Conservation (phyloP, 2,329 filamentous ascomycete genomes). For the Diaporthe sp. region DNA sequence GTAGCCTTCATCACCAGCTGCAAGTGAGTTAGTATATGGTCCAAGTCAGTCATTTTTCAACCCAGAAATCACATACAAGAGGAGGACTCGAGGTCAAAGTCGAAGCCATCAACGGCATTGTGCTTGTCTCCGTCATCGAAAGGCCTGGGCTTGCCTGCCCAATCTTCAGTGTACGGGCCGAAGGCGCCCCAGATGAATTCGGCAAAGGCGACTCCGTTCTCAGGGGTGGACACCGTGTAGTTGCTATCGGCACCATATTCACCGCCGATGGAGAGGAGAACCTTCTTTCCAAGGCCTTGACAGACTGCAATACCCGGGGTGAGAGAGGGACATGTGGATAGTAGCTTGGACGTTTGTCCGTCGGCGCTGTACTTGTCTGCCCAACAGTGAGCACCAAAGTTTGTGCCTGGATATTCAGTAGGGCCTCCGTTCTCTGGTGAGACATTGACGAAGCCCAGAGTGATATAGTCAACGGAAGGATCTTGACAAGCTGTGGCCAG, state of each 20-base stretch:
- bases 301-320: slow-evolving; percentile 59
- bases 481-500: slow-evolving; percentile 51
- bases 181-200: slow-evolving; percentile 56
- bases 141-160: slow-evolving; percentile 53
- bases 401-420: slow-evolving; percentile 53
- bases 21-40: slow-evolving; percentile 16
- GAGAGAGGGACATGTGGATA: slow-evolving; percentile 51
- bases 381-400: slow-evolving; percentile 56
- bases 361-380: slow-evolving; percentile 49
- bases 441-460: slow-evolving; percentile 56
- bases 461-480: slow-evolving; percentile 56
- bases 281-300: slow-evolving; percentile 71
- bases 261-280: slow-evolving; percentile 75
- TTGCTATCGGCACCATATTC: slow-evolving; percentile 48
- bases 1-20: slow-evolving; percentile 47
- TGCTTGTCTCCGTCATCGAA: slow-evolving; percentile 54
- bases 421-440: slow-evolving; percentile 54
- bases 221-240: slow-evolving; percentile 52
- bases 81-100: slow-evolving; percentile 62
- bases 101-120: slow-evolving; percentile 65
- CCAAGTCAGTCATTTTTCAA: not conserved
- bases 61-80: slow-evolving; percentile 41
- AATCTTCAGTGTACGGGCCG: slow-evolving; percentile 50
- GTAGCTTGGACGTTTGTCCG: slow-evolving; percentile 49
- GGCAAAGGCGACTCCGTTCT: slow-evolving; percentile 53